A percentile compares a stretch with the other conserved stretches of the same genome.
These are phyloP conservation scores for Fusarium odoratissimum DNA, from an alignment of 2,329 filamentous ascomycete species.

Conservation along the genomic window DNA sequence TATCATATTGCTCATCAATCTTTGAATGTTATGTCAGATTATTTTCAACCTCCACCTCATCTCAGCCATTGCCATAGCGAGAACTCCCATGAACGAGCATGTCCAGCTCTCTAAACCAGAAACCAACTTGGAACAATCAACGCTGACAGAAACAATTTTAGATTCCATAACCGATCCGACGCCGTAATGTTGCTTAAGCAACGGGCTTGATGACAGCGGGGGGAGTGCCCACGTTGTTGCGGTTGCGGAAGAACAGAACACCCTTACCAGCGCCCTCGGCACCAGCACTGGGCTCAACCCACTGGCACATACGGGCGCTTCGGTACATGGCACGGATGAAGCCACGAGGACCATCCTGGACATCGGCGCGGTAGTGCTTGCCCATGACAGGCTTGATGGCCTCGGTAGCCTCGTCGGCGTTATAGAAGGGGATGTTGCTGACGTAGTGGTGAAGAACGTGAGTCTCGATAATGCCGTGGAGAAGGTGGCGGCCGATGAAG, in stretches of 20 bases:
- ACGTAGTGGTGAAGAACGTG: slow-evolving; percentile 99
- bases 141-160: slow-evolving; percentile 24
- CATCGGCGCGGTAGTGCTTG: slow-evolving; percentile 89
- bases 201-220: slow-evolving; percentile 44
- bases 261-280: slow-evolving; percentile 84
- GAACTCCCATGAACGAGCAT: slow-evolving; percentile 9
- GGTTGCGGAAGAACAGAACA: slow-evolving; percentile 95
- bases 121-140: slow-evolving; percentile 39
- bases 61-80: slow-evolving; percentile 14
- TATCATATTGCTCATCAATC: slow-evolving; percentile 29
- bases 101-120: slow-evolving; percentile 12
- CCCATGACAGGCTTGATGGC: slow-evolving; percentile 97
- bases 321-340: slow-evolving; percentile 88
- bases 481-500: slow-evolving; percentile 88
- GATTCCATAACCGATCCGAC: slow-evolving; percentile 9
- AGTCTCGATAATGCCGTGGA: slow-evolving; percentile 97
- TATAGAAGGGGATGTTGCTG: slow-evolving; percentile 95
- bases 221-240: slow-evolving; percentile 81
- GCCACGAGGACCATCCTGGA: slow-evolving; percentile 78
- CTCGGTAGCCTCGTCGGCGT: slow-evolving; percentile 93
- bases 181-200: slow-evolving; percentile 11
- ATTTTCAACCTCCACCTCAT: slow-evolving; percentile 20
- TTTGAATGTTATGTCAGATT: slow-evolving; percentile 22
- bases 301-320: slow-evolving; percentile 89
- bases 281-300: slow-evolving; percentile 91